Evolutionary conservation across 2,329 filamentous ascomycete species (phyloP), one percentile per base, ranked within the genome.

Genomic region (Huntiella moniliformis): DNA sequence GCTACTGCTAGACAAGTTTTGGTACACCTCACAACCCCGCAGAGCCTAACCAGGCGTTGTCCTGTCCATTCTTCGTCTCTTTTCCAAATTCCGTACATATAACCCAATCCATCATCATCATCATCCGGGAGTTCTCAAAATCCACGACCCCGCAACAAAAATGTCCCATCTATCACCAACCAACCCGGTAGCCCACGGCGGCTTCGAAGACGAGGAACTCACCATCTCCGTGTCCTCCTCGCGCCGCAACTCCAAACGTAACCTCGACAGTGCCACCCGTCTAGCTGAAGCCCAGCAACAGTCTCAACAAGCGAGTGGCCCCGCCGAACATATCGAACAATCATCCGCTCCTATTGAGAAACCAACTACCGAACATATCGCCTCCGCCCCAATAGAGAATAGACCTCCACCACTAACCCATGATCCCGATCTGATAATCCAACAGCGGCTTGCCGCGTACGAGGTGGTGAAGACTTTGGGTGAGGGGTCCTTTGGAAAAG

Each of bases 401-500:
- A 52, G 33, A 15, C 45, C 45, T 15, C 13, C 22, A 12, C 50
- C 48, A 5, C 13, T 33, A 8, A 40, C 59, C 61, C 65, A 78
- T 73, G 65, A 74, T 77, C 52, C 47, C 3, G 47, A 42, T 15
- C 28, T 38, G 28, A 46, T 46, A n/a, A 44, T 46, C n/a, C 84
- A 82, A 65, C 82, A 88, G 66, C 78, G 88, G 53, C 77, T 96
- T 57, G 86, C 86, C 53, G 83, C 87, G 62, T 98, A 98, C 67
- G 82, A 82, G 56, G 79, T 95, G 48, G 71, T 94, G 54, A 80
- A 79, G 60, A 95, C 88, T 12, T 72, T 98, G 11, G 91, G 91
- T 47, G 91, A 98, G 65, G 91, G 91, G 40, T 95, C 87, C 2
- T 98, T 98, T 61, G 91, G 91, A 56, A 98, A 98, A 67, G 91